Evolutionary conservation across 805 yeast species (phyloP), one percentile per base, ranked within the genome.

Genomic region (Candida multigemmis): DNA sequence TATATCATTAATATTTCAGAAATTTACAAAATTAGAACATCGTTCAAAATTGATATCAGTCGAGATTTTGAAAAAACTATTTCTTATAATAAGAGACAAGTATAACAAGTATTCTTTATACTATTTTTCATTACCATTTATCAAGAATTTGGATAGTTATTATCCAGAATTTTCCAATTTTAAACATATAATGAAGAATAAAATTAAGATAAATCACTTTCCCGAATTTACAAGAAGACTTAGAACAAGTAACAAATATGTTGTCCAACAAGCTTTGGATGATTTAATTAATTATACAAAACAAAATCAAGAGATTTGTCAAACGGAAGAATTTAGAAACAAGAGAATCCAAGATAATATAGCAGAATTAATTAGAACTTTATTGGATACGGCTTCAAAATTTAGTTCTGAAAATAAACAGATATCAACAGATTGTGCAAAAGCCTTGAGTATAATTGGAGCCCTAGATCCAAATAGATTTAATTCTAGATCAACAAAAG

Each of bases 391-490:
- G 2, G 60, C 82, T 0, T 66, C 70, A 27, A 71, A 65, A 35
- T 79, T 71, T 46, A 69, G 70, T 34, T 53, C 50, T n/a, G 52
- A 49, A 3, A 64, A 65, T 36, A 52, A 58, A 7, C 55, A 56
- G 1, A 65, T 86, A 6, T 63, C 84, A 2, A 55, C 59, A 4
- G 62, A 70, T 22, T 73, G 89, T 42, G 74, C 93, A 0, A 65
- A 65, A 27, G 81, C 85, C 17, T 56, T 91, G 7, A 77, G 94
- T 2, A 50, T 74, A 14, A 62, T 91, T 22, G 97, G 97, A 0
- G 73, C 85, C 0, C 44, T 82, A 7, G 95, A 85, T 44, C 56
- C 76, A 4, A 69, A 75, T 25, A 66, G 68, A 33, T 67, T 76
- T 33, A 69, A 50, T 13, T 48, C 67, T 35, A 56, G 52, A 15